Percentiles rank a stretch among this genome's conserved stretches.
Evolutionary conservation across 108 stramenopile species (phyloP).

Genomic region (Cyclotella choctawhatcheeana): DNA sequence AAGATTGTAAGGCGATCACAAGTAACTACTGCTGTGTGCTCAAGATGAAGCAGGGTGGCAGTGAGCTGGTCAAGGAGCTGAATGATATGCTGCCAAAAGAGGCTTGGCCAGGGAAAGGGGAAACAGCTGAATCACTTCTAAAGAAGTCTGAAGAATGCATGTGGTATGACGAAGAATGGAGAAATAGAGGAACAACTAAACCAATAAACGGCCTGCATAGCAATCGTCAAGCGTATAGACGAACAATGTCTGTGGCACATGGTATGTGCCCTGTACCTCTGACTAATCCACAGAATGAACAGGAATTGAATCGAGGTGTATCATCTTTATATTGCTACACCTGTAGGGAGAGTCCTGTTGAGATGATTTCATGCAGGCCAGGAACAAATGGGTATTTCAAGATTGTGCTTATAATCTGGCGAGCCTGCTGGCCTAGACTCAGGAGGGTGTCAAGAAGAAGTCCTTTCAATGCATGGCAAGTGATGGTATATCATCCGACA

Average conservation of each 20-base stretch:
- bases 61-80: neutral
- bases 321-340: neutral
- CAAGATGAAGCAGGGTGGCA: neutral
- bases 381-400: neutral
- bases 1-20: neutral
- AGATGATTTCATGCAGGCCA: neutral
- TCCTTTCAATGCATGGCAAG: neutral
- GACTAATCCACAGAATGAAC: too few species aligned
- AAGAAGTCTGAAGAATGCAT: neutral
- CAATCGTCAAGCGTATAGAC: neutral
- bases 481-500: neutral
- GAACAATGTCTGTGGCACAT: neutral
- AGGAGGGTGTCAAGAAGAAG: neutral
- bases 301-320: neutral
- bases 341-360: neutral
- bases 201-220: neutral
- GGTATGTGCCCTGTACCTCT: too few species aligned
- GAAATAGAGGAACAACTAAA: neutral
- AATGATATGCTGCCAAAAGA: neutral
- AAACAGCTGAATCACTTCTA: neutral
- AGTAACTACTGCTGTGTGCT: neutral
- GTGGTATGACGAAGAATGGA: neutral
- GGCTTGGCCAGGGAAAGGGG: neutral
- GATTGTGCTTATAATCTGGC: neutral
- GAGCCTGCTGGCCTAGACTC: neutral